phyloP scores from a whole-genome alignment of 2,329 filamentous ascomycete genomes.

The Aspergillus alliaceus region DNA sequence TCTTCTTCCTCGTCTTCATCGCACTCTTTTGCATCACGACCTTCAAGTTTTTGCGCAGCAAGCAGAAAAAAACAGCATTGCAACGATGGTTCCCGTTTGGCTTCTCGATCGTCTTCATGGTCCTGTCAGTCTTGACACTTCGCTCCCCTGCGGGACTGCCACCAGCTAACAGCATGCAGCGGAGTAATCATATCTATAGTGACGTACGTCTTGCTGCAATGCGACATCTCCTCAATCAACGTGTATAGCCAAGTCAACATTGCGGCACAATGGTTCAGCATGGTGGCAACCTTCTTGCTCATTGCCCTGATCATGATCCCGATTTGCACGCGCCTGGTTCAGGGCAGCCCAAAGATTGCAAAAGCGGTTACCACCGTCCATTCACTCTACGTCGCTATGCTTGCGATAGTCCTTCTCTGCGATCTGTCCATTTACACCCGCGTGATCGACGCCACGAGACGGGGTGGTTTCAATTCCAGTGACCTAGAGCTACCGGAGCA shows the following conservation, averaged over 20 bases:
- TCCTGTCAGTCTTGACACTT: conserved; percentile 2
- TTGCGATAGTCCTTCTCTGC: conserved; percentile 9
- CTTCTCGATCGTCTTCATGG: conserved; percentile 9
- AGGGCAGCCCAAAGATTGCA: background rate
- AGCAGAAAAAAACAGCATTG: background rate
- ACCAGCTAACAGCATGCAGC: background rate
- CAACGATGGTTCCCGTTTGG: conserved; percentile 9
- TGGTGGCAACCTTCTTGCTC: conserved; percentile 1
- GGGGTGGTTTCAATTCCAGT: background rate
- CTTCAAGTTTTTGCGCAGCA: background rate
- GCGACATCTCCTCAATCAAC: background rate
- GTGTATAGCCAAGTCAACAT: background rate
- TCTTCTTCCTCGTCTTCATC: conserved; percentile 15
- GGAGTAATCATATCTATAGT: conserved; percentile 3
- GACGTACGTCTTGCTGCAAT: conserved; percentile 3
- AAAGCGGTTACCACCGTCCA: conserved; percentile 7
- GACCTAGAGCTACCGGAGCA: background rate
- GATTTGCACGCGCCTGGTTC: conserved; percentile 14
- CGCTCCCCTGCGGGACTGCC: background rate
- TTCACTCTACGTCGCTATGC: conserved; percentile 1
- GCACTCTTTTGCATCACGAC: background rate
- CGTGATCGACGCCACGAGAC: background rate
- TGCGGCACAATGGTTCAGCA: conserved; percentile 5
- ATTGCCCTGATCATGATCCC: conserved; percentile 13
- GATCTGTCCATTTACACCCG: conserved; percentile 5